Evolutionary conservation across 2,329 filamentous ascomycete species (phyloP), one percentile per base, ranked within the genome.

Genomic region (Neofusicoccum cordaticola): DNA sequence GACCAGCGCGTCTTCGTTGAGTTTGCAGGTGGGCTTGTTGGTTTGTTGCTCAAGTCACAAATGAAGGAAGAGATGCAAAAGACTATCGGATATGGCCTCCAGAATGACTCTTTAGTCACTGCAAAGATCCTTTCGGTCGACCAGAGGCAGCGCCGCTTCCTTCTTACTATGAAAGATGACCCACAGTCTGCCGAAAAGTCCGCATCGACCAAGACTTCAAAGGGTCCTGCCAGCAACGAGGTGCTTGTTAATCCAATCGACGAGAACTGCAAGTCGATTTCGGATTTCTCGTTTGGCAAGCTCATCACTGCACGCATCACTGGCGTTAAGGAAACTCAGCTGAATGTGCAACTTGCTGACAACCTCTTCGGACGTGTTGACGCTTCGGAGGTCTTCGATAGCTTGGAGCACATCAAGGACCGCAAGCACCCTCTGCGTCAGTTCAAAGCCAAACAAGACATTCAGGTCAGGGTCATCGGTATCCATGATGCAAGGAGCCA

Each of bases 341-440:
- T 98, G 63, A 98, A 98, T 69, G 92, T 99, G 5, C 87, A 91
- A 69, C 84, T 98, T 58, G 90, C 92, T 48, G 92, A 96, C 72
- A 92, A 93, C 68, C 84, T 96, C 8, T 91, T 96, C 74, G 95
- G 94, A n/a, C 91, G 95, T 17, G 88, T 99, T 66, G 94, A 97
- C 73, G 86, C 95, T 5, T 96, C 95, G 1, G 92, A 98, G 75
- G 80, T 93, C 12, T 99, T 96, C 74, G 91, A 97, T 75, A 84
- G 83, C 11, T 97, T 90, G 89, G 90, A 96, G 52, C 89, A 94
- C 48, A 95, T 99, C 71, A 83, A 87, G 64, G 88, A 97, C 73
- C 86, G 88, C 65, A 97, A 94, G 77, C 83, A 87, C 34, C 94
- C 95, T 1, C 82, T 98, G n/a, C 82, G 83, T 64, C 84, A 85